phyloP scores from a whole-genome alignment of 2,329 filamentous ascomycete genomes.

The Colletotrichum limetticola region DNA sequence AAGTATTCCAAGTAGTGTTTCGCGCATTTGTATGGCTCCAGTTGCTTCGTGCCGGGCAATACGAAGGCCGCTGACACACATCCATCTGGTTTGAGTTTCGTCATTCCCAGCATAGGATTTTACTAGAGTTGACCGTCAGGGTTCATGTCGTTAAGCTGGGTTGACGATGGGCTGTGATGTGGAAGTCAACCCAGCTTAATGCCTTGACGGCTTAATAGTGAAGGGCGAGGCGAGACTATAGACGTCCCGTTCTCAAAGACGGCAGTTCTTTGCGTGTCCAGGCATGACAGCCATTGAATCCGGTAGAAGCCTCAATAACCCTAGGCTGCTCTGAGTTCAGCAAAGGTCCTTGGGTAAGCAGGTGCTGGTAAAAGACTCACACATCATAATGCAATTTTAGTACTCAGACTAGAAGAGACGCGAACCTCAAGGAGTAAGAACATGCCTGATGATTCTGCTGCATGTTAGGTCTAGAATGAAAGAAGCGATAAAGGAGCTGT shows the following conservation, averaged over 20 bases:
- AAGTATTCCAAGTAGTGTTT: too few relatives aligned
- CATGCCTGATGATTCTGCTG: neutral
- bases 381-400: neutral
- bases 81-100: neutral
- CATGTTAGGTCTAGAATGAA: neutral
- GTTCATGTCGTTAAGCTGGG: neutral
- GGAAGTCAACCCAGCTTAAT: slow-evolving; percentile 1
- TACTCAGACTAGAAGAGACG: neutral
- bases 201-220: neutral
- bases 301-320: neutral
- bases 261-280: neutral
- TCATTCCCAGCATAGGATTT: neutral
- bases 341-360: neutral
- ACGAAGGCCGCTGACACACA: neutral
- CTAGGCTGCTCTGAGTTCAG: neutral
- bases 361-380: neutral
- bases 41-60: neutral
- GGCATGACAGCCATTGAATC: neutral
- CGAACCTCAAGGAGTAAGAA: neutral
- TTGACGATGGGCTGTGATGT: neutral
- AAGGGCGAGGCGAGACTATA: neutral
- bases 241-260: neutral
- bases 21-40: neutral
- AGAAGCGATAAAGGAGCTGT: neutral
- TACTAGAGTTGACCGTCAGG: neutral